Conservation (phyloP, 176 grass and related monocot species). For the Oryza longistaminata region DNA sequence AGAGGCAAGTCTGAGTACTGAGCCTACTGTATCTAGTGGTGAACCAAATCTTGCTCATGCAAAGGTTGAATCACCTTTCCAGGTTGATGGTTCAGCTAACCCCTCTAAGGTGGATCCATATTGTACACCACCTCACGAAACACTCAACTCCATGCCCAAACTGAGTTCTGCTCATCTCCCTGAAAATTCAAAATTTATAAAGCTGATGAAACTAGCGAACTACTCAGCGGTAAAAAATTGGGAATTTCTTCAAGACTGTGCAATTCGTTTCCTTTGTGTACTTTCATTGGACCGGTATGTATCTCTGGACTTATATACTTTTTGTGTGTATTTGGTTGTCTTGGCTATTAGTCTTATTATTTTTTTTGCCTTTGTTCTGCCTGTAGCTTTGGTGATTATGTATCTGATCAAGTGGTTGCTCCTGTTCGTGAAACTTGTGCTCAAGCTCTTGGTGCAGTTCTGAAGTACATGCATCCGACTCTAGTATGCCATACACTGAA, state of each 20-base stretch:
- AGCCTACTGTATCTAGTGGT: conserved; percentile 28
- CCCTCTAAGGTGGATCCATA: conserved; percentile 35
- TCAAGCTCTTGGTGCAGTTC: conserved; percentile 95
- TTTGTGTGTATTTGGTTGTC: not conserved
- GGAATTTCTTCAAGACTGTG: conserved; percentile 97
- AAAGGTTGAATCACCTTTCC: conserved; percentile 60
- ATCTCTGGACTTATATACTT: conserved; percentile 26
- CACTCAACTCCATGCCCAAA: conserved; percentile 28
- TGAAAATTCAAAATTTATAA: conserved; percentile 68
- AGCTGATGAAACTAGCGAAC: conserved; percentile 73
- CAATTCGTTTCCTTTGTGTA: conserved; percentile 94
- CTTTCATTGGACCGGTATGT: conserved; percentile 97
- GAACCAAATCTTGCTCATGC: conserved; percentile 48
- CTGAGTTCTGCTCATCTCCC: conserved; percentile 48
- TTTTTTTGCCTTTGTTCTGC: conserved; percentile 37
- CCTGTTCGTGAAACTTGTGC: conserved; percentile 97
- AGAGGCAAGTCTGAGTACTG: conserved; percentile 41
- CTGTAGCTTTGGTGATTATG: conserved; percentile 96
- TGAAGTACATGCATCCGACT: conserved; percentile 95
- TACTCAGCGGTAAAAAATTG: conserved; percentile 87
- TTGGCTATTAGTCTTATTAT: conserved; percentile 9
- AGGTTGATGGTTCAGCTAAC: conserved; percentile 39
- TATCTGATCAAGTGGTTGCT: conserved; percentile 98
- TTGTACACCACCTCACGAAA: conserved; percentile 32
- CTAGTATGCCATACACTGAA: conserved; percentile 90